Conservation (phyloP, 2,329 filamentous ascomycete species). For the Atkinsonella texensis region DNA sequence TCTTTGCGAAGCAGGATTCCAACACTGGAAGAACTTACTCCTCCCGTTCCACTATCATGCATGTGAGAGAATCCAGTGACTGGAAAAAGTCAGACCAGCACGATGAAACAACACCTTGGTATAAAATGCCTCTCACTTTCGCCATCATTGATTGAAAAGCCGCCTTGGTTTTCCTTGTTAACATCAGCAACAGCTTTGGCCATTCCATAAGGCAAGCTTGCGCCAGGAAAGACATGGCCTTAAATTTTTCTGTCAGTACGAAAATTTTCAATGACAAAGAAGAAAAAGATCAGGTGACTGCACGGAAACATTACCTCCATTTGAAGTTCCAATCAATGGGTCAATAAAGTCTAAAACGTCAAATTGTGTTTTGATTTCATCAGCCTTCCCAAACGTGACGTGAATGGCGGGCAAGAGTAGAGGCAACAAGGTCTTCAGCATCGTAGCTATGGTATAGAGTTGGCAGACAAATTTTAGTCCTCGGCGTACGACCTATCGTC, state of each 20-base stretch:
- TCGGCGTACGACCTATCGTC: too few species aligned
- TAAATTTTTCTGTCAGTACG: not conserved
- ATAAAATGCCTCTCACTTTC: conserved; percentile 8
- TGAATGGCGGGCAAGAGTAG: not conserved
- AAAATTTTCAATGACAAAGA: not conserved
- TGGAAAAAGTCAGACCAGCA: conserved; percentile 2
- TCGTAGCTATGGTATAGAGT: not conserved
- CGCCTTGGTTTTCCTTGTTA: conserved; percentile 15
- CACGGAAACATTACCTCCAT: conserved; percentile 11
- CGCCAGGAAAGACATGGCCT: conserved; percentile 18
- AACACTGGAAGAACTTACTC: conserved; percentile 14
- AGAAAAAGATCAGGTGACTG: not conserved
- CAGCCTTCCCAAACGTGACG: not conserved
- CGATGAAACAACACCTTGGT: not conserved
- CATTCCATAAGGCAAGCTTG: conserved; percentile 18
- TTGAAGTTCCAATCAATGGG: conserved; percentile 16
- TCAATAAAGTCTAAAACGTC: conserved; percentile 14
- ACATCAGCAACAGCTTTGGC: conserved; percentile 18
- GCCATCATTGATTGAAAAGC: conserved; percentile 15
- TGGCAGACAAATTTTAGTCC: too few species aligned
- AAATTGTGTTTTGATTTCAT: not conserved
- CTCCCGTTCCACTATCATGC: conserved; percentile 19
- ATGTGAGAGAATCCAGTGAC: conserved; percentile 20
- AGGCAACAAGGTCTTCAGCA: not conserved
- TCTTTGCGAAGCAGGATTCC: too few species aligned